Evolutionary conservation across 1,139 yeast species (phyloP).

Genomic region (Yamadazyma conglobata): DNA sequence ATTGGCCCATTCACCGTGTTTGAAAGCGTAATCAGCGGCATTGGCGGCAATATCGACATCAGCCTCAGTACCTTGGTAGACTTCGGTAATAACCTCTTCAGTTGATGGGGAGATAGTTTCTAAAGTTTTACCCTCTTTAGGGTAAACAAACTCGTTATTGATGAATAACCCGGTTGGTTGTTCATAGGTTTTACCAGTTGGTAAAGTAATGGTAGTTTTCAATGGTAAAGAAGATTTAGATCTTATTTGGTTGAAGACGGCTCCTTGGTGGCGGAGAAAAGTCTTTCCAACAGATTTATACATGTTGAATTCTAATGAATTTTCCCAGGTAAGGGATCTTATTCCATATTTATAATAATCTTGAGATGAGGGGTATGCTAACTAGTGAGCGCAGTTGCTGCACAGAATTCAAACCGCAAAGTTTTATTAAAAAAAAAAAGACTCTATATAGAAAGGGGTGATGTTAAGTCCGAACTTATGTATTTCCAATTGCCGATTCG

Average conservation of each 20-base stretch:
- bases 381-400: slow-evolving; percentile 3
- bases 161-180: slow-evolving; percentile 80
- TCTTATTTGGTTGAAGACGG: slow-evolving; percentile 10
- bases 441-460: too few relatives aligned
- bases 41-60: slow-evolving; percentile 79
- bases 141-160: slow-evolving; percentile 39
- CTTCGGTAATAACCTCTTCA: slow-evolving; percentile 61
- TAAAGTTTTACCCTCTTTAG: slow-evolving; percentile 51
- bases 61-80: slow-evolving; percentile 60
- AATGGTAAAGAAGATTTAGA: slow-evolving; percentile 32
- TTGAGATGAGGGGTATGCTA: slow-evolving; percentile 5
- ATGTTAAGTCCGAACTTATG: too few relatives aligned
- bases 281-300: slow-evolving; percentile 9
- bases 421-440: too few relatives aligned
- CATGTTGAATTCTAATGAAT: slow-evolving; percentile 5
- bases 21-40: slow-evolving; percentile 74
- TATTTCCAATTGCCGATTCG: too few relatives aligned
- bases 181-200: slow-evolving; percentile 52
- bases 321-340: neutral
- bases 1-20: slow-evolving; percentile 29
- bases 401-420: too few relatives aligned
- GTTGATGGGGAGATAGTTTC: slow-evolving; percentile 65
- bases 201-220: slow-evolving; percentile 50
- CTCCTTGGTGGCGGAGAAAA: slow-evolving; percentile 2
- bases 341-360: neutral